These are phyloP conservation scores for Urochloa ruziziensis DNA, from an alignment of 176 grass and related monocot species.

Conservation along the genomic window DNA sequence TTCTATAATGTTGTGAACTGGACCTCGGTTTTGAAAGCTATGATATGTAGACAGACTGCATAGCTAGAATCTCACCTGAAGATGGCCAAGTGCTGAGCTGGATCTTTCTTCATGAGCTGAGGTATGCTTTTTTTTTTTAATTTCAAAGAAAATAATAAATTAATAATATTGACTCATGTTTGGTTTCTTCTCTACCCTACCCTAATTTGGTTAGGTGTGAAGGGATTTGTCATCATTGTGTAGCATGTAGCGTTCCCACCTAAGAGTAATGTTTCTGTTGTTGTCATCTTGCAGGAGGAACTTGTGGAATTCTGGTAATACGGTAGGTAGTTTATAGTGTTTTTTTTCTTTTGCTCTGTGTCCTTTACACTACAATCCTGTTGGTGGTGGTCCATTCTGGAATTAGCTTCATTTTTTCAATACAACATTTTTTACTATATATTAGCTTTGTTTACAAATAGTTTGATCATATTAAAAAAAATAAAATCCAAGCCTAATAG, in stretches of 20 bases:
- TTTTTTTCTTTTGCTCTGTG: background rate
- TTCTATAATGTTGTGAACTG: slow-evolving; percentile 16
- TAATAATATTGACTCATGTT: background rate
- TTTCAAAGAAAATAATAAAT: background rate
- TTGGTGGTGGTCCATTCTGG: background rate
- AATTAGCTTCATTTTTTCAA: background rate
- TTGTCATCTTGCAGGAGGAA: slow-evolving; percentile 43
- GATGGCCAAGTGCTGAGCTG: slow-evolving; percentile 74
- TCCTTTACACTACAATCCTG: background rate
- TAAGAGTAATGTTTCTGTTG: background rate
- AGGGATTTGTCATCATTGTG: background rate
- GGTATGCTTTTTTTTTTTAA: slow-evolving; percentile 31
- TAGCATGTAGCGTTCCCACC: background rate
- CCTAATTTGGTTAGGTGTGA: background rate
- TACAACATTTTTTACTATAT: background rate
- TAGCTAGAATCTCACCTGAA: slow-evolving; percentile 81
- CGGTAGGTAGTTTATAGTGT: slow-evolving; percentile 23
- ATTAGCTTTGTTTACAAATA: no score
- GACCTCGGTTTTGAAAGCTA: slow-evolving; percentile 34
- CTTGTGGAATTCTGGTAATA: slow-evolving; percentile 50
- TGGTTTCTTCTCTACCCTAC: background rate
- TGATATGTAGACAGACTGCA: slow-evolving; percentile 91
- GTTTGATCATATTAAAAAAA: background rate
- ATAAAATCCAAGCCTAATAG: background rate
- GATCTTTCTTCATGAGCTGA: slow-evolving; percentile 87